Evolutionary conservation across 208 protist genomes (phyloP).

Genomic region (Trypanosoma cruzi): DNA sequence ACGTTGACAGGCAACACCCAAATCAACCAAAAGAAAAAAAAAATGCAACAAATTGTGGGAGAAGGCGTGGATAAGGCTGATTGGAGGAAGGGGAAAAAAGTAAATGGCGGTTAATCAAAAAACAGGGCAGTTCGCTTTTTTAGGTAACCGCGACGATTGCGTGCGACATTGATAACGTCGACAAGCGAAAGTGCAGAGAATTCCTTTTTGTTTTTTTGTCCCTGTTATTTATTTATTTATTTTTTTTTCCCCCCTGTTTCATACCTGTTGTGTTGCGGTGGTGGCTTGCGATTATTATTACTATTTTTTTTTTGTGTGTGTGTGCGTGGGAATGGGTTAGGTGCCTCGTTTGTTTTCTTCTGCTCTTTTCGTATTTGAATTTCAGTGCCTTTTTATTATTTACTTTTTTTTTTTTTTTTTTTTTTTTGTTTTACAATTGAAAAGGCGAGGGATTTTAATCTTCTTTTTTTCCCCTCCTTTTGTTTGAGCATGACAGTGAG

Average conservation of each 20-base stretch:
- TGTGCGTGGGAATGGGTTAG: no score
- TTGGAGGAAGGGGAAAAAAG: neutral
- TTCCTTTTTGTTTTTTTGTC: constrained; percentile 12
- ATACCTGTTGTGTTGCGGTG: constrained; percentile 15
- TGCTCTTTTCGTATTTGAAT: no score
- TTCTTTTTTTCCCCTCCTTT: neutral
- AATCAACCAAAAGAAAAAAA: neutral
- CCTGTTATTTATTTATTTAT: constrained; percentile 10
- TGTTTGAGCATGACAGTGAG: constrained; percentile 2
- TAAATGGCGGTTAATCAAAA: neutral
- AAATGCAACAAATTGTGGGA: neutral
- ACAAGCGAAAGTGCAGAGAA: neutral
- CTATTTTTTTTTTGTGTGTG: neutral
- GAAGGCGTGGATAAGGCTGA: neutral
- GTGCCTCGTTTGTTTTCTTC: neutral
- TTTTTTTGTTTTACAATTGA: neutral
- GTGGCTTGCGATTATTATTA: constrained; percentile 5
- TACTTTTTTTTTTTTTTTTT: no score
- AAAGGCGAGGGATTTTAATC: neutral
- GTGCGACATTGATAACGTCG: neutral
- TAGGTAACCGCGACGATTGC: neutral
- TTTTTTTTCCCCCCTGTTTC: constrained; percentile 5
- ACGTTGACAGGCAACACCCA: neutral
- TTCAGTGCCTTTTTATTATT: no score
- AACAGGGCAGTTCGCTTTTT: neutral